Conservation (phyloP, 306 rosid genomes). For the Comarum palustre region DNA sequence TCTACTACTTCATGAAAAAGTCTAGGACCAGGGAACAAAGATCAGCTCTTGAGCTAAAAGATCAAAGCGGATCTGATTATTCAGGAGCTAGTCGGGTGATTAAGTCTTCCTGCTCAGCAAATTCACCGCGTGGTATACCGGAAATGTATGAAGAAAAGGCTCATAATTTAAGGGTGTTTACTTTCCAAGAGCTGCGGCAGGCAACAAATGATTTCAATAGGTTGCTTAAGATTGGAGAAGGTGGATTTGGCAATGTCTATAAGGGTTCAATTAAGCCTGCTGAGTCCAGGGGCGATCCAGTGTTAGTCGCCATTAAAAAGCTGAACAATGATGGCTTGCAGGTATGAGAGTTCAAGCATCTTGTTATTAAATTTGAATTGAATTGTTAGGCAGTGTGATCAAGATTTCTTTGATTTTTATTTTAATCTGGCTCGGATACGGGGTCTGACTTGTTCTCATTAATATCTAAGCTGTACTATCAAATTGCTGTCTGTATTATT, state of each 20-base stretch:
- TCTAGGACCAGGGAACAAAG: conserved; percentile 42
- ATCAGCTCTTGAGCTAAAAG: conserved; percentile 69
- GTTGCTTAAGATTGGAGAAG: conserved; percentile 78
- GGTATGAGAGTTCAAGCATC: conserved; percentile 42
- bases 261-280: conserved; percentile 65
- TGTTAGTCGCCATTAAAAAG: conserved; percentile 70
- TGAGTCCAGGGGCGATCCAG: conserved; percentile 47
- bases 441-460: conserved; percentile 1
- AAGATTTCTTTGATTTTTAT: not conserved
- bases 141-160: conserved; percentile 77
- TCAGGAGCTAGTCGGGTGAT: conserved; percentile 42
- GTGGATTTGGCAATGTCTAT: conserved; percentile 87
- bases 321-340: conserved; percentile 67
- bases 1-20: conserved; percentile 54
- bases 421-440: not conserved
- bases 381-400: conserved; percentile 8
- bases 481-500: not conserved
- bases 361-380: conserved; percentile 9
- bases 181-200: conserved; percentile 51
- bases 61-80: conserved; percentile 33
- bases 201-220: conserved; percentile 64
- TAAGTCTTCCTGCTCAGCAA: conserved; percentile 48
- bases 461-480: not conserved
- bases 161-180: conserved; percentile 62
- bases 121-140: conserved; percentile 64